Conservation (phyloP, 768 basidiomycete genomes). For the Rhizopogon vinicolor region DNA sequence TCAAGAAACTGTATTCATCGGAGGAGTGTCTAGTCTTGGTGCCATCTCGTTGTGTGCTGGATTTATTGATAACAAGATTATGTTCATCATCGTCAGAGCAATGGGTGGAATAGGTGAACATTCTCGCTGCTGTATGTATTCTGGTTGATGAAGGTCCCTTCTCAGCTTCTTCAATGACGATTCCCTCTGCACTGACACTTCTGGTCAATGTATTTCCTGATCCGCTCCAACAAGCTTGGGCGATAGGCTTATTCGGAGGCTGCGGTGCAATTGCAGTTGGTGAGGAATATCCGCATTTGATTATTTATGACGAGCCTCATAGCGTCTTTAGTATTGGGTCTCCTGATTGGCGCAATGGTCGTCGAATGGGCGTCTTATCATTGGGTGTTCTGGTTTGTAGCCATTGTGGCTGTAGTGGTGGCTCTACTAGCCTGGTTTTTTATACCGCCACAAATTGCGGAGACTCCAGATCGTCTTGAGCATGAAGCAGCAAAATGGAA, state of each 20-base stretch:
- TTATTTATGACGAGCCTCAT: not conserved
- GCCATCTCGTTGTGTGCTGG: constrained; percentile 40
- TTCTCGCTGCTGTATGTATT: not conserved
- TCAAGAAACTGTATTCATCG: constrained; percentile 36
- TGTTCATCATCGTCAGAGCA: constrained; percentile 46
- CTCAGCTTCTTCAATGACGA: constrained; percentile 42
- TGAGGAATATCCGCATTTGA: constrained; percentile 1
- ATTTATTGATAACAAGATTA: constrained; percentile 41
- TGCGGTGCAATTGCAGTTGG: constrained; percentile 44
- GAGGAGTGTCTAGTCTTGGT: constrained; percentile 37
- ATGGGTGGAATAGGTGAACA: constrained; percentile 41
- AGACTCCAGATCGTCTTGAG: constrained; percentile 1
- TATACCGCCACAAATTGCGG: constrained; percentile 24
- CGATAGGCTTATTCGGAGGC: constrained; percentile 42
- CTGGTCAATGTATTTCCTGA: constrained; percentile 48
- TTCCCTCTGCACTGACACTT: constrained; percentile 47
- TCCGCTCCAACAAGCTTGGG: constrained; percentile 40
- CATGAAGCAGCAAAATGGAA: constrained; percentile 16
- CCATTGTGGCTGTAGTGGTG: constrained; percentile 33
- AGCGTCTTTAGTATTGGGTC: constrained; percentile 30
- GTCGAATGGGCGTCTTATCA: constrained; percentile 36
- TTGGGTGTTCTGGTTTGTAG: constrained; percentile 49
- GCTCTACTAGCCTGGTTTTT: constrained; percentile 26
- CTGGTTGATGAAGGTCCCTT: not conserved
- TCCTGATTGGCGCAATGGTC: constrained; percentile 42